Percentiles rank a stretch among this genome's conserved stretches.
Conservation (phyloP, 768 basidiomycete genomes). For the Psilocybe tampanensis region DNA sequence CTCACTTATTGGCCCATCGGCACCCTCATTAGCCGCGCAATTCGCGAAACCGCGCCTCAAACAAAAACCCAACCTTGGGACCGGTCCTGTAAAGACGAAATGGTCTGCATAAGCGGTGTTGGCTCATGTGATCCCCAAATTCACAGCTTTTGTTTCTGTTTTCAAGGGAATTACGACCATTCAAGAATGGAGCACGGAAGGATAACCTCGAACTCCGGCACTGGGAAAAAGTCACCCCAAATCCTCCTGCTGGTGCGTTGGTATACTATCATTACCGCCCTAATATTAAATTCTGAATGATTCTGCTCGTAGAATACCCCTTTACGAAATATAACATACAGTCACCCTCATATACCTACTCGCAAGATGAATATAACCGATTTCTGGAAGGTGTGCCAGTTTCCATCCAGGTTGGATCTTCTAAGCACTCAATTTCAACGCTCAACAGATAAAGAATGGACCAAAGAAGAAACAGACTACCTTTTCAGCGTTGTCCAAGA, state of each 20-base stretch:
- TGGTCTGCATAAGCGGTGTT: conserved; percentile 51
- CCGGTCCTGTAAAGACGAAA: conserved; percentile 54
- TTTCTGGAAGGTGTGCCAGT: conserved; percentile 67
- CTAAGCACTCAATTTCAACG: not conserved
- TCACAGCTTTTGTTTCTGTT: not conserved
- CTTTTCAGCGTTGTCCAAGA: conserved; percentile 79
- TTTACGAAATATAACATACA: conserved; percentile 86
- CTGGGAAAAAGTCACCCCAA: conserved; percentile 74
- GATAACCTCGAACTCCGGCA: conserved; percentile 76
- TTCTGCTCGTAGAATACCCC: conserved; percentile 56
- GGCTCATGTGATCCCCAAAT: not conserved
- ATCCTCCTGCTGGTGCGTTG: conserved; percentile 55
- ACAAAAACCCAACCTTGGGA: conserved; percentile 79
- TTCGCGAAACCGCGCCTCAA: conserved; percentile 83
- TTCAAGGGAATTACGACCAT: conserved; percentile 74
- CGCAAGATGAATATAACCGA: conserved; percentile 86
- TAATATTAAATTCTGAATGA: not conserved
- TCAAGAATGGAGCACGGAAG: conserved; percentile 71
- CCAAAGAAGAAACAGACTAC: conserved; percentile 92
- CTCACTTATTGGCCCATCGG: conserved; percentile 92
- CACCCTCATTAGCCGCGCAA: conserved; percentile 81
- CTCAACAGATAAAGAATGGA: conserved; percentile 76
- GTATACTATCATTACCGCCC: not conserved
- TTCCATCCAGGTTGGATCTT: not conserved
- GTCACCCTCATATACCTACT: conserved; percentile 66